Evolutionary conservation across 2,329 filamentous ascomycete genomes (phyloP), one percentile per base, ranked within the genome.

Genomic region (Epicoccum sorghinum): DNA sequence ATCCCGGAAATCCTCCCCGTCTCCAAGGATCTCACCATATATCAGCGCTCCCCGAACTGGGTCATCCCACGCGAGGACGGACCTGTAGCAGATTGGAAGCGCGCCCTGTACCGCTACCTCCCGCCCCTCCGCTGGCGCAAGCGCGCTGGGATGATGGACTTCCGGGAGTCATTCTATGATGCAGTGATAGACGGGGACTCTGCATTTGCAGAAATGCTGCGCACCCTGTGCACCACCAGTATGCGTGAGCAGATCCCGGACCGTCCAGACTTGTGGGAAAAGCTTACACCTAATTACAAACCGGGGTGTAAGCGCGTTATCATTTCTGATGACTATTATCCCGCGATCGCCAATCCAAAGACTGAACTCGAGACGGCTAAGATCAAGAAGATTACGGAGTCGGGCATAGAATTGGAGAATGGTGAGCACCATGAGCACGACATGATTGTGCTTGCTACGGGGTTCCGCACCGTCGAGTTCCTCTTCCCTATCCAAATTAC

Each of bases 41-140:
- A 82, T 66, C 83, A 86, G 63, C 75, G 84, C 13, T 82, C 82
- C 0, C 82, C 84, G 0, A 86, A 86, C 60, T 86, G 83, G 83
- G 68, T 86, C 5, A 76, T 83, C 2, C 83, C 83, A 3, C 80
- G 84, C 13, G 55, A 72, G 3, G 83, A 86, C 52, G 71, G 67
- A 1, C 69, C 76, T 0, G 77, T 86, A 3, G 75, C 79, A 2
- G 48, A 74, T 0, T 53, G 79, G 37, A 72, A 76, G 58, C 73
- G 77, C 24, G 68, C 70, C 12, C 43, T 83, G 3, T 78, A 80
- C 52, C 77, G 73, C 32, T 84, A 83, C 58, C 36, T 84, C 0
- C 83, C 83, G 1, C 78, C 79, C 0, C 57, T 82, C 2, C 78
- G 79, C 38, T 79, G 79, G 72, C 77, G 80, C 14, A 78, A 80